These are phyloP conservation scores for Diaporthe citriasiana DNA, from an alignment of 2,329 filamentous ascomycete genomes.

Conservation along the genomic window DNA sequence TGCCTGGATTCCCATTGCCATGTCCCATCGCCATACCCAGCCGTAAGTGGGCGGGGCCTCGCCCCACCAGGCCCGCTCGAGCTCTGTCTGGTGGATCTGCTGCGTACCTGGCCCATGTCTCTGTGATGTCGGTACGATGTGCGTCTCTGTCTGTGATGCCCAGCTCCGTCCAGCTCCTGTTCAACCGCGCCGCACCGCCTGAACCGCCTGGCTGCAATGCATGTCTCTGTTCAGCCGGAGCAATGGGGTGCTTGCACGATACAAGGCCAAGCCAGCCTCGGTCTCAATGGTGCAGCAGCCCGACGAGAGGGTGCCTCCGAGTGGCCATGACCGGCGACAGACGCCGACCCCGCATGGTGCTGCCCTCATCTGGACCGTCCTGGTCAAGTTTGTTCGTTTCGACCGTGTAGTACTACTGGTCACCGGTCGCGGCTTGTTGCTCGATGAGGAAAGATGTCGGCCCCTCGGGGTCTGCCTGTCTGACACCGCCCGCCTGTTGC, in stretches of 20 bases:
- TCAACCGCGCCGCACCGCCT: background rate
- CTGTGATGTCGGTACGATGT: background rate
- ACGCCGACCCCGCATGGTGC: conserved; percentile 24
- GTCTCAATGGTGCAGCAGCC: conserved; percentile 24
- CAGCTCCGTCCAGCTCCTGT: background rate
- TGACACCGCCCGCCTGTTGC: conserved; percentile 8
- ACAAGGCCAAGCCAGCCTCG: conserved; percentile 30
- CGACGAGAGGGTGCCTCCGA: conserved; percentile 14
- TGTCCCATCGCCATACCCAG: conserved; percentile 6
- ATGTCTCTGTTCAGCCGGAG: conserved; percentile 33
- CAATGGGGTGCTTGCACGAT: conserved; percentile 10
- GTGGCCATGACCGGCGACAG: conserved; percentile 16
- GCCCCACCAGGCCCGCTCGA: conserved; percentile 20
- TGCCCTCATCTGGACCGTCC: conserved; percentile 13
- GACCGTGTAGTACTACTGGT: conserved; percentile 29
- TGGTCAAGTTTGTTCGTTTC: conserved; percentile 10
- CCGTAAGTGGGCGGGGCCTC: background rate
- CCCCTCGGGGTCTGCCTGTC: conserved; percentile 32
- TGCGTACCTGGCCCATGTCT: background rate
- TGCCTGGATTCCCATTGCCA: conserved; percentile 28
- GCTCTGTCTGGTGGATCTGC: conserved; percentile 15
- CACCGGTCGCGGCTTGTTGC: conserved; percentile 15
- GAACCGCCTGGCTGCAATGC: conserved; percentile 9
- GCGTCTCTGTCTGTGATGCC: conserved; percentile 8
- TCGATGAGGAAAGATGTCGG: conserved; percentile 34